phyloP scores from a whole-genome alignment of 2,329 filamentous ascomycete genomes.

The Epichloe scottii region DNA sequence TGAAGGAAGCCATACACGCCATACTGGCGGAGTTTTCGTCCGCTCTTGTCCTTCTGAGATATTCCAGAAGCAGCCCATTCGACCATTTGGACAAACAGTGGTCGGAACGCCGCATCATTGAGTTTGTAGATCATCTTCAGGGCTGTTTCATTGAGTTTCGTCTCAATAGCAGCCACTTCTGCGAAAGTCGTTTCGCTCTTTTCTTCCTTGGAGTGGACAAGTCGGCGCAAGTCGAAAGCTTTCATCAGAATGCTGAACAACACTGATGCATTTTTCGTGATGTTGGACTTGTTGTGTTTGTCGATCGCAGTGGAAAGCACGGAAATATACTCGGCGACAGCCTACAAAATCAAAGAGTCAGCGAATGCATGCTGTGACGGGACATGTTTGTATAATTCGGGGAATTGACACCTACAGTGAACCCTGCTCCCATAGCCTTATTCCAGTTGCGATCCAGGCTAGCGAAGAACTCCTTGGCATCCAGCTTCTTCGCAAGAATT shows the following conservation, averaged over 20 bases:
- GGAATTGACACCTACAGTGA: constrained; percentile 36
- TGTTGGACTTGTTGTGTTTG: constrained; percentile 61
- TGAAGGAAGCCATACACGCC: constrained; percentile 73
- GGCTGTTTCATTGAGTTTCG: constrained; percentile 52
- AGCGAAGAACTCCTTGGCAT: constrained; percentile 63
- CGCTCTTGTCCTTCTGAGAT: constrained; percentile 47
- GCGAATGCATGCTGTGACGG: background rate
- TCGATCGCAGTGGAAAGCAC: constrained; percentile 61
- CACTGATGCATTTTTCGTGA: constrained; percentile 60
- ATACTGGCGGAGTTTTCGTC: constrained; percentile 50
- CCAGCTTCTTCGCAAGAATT: constrained; percentile 64
- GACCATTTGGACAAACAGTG: constrained; percentile 75
- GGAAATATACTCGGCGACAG: constrained; percentile 55
- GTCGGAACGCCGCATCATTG: constrained; percentile 86
- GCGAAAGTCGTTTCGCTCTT: constrained; percentile 29
- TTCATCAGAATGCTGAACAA: constrained; percentile 54
- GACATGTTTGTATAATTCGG: no score
- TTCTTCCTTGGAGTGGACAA: constrained; percentile 35
- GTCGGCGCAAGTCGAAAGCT: constrained; percentile 52
- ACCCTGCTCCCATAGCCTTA: constrained; percentile 48
- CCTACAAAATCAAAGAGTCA: constrained; percentile 26
- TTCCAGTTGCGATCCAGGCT: constrained; percentile 62
- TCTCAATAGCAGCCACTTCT: constrained; percentile 48
- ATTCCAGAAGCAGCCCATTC: constrained; percentile 61
- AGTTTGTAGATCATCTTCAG: constrained; percentile 94